These are phyloP conservation scores for Conringia planisiliqua DNA, from an alignment of 345 rosid genomes.

Conservation along the genomic window DNA sequence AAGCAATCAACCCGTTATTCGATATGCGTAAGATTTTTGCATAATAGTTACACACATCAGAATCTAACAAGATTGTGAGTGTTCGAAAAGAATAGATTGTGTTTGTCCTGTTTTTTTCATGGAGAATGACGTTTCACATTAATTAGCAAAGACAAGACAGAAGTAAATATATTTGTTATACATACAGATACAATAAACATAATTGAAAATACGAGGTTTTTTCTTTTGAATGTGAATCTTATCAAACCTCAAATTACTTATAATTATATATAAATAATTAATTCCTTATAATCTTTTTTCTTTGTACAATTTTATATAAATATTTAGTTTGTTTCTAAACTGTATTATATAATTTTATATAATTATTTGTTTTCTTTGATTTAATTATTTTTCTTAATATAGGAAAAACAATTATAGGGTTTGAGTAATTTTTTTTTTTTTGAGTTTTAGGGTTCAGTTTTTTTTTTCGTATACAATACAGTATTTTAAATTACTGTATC, in stretches of 20 bases:
- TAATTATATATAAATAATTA: no score
- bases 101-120: slow-evolving; percentile 18
- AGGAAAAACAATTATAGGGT: neutral
- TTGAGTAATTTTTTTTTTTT: neutral
- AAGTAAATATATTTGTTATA: neutral
- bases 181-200: neutral
- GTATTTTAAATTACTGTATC: neutral
- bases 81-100: neutral
- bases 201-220: neutral
- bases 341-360: no score
- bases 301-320: neutral
- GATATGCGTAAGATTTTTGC: neutral
- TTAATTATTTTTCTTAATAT: neutral
- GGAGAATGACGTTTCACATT: slow-evolving; percentile 23
- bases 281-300: neutral
- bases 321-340: no score
- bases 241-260: neutral
- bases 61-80: slow-evolving; percentile 20
- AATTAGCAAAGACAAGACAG: slow-evolving; percentile 7
- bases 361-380: neutral
- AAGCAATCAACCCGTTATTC: no score
- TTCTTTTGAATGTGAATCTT: neutral
- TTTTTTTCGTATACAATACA: neutral
- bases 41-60: slow-evolving; percentile 8
- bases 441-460: neutral